Base-by-base conservation (phyloP, 2,329 filamentous ascomycete genomes). In the Metarhizium brunneum region DNA sequence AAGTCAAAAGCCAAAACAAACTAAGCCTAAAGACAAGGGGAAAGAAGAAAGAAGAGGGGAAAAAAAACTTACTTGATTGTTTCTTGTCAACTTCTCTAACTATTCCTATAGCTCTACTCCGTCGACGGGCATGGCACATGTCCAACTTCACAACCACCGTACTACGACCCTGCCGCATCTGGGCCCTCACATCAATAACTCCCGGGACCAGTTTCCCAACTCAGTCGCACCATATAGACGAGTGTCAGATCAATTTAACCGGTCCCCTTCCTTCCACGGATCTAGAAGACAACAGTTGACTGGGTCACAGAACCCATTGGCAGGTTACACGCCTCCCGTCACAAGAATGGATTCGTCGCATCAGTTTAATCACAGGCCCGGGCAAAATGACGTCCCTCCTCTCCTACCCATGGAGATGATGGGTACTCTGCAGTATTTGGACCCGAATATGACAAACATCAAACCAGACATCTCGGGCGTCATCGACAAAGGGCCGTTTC, bases 401-500 rank as follows among this genome's bases (percentile, higher is more conserved):
- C 72, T 85, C 25, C 66, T 72, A 59, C 60, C 73, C 6, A 71
- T 81, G 53, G 74, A 75, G 32, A 76, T 75, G 42, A 74, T 85
- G 53, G 82, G 82, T 45, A 79, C 78, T n/a, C 78, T 90, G 55
- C 77, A 79, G 56, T 86, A 85, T 63, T 74, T 71, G 3, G 80
- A 88, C 51, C 68, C 65, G 6, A 67, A 62, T 14, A 61, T 62
- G 50, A 73, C 74, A 2, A 73, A 76, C 1, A 78, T 94, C 61
- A 85, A 84, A 60, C 79, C 88, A 20, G 86, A 88, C 14, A 88
- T 96, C 60, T 79, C 85, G 35, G 89, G 88, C 40, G 86, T 84
- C 63, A 90, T 95, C 57, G 89, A 95, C 68, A 95, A 95, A 64
- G 91, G 91, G 0, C 95, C 95, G 72, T 95, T 96, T 67, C 75